Evolutionary conservation across 1,284 basidiomycete genomes (phyloP).

Genomic region (Sporisorium reilianum): DNA sequence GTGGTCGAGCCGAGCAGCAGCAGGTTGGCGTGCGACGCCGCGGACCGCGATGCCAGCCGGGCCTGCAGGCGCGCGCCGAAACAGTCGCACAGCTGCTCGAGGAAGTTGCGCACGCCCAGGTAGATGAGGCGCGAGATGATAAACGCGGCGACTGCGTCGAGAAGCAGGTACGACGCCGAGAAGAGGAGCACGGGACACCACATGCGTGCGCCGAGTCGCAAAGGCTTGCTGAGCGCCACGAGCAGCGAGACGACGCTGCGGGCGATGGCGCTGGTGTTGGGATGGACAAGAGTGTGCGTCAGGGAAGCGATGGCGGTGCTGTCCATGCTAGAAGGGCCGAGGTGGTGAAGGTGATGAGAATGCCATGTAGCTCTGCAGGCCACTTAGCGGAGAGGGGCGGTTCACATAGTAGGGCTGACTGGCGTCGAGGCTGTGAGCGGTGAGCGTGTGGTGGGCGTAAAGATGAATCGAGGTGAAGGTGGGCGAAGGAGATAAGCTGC

Average conservation of each 20-base stretch:
- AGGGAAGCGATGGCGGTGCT: background rate
- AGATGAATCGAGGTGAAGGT: background rate
- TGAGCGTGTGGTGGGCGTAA: background rate
- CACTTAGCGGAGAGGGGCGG: background rate
- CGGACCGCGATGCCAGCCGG: slow-evolving; percentile 10
- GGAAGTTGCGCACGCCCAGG: slow-evolving; percentile 17
- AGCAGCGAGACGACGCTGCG: background rate
- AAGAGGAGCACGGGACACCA: slow-evolving; percentile 35
- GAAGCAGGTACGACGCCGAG: slow-evolving; percentile 40
- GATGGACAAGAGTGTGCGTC: no score
- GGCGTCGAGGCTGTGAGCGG: background rate
- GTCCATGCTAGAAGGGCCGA: slow-evolving; percentile 17
- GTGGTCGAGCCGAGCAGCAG: slow-evolving; percentile 24
- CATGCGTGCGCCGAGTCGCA: slow-evolving; percentile 17
- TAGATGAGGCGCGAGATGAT: slow-evolving; percentile 46
- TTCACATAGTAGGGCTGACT: slow-evolving; percentile 18
- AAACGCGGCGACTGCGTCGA: slow-evolving; percentile 37
- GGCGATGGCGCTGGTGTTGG: background rate
- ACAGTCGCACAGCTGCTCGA: slow-evolving; percentile 27
- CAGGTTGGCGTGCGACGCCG: slow-evolving; percentile 10
- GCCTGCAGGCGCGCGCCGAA: slow-evolving; percentile 32
- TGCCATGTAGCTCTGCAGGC: background rate
- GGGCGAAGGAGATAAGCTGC: background rate
- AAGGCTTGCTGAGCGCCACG: background rate
- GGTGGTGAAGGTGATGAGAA: background rate